Evolutionary conservation across 2,329 filamentous ascomycete species (phyloP), one percentile per base, ranked within the genome.

Genomic region (Penicillium frequentans): DNA sequence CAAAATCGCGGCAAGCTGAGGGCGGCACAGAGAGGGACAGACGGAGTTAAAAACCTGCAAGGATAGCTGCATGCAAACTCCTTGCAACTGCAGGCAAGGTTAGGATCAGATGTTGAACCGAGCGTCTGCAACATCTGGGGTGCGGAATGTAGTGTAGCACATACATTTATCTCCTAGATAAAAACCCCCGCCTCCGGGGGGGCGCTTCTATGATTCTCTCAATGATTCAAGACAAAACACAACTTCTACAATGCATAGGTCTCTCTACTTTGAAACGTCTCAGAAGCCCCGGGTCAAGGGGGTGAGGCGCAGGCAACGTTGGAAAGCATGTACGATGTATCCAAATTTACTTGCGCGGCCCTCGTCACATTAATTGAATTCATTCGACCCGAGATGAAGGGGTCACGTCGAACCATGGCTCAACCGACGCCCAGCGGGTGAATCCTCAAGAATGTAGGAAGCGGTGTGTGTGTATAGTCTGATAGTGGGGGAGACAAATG

Each of bases 391-490:
- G 47, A 60, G 56, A 63, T 55, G 45, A 60, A 64, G 58, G 64
- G 60, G 51, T 58, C 26, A 51, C 26, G 21, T 37, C 27, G 59
- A 60, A 64, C 64, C 63, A 60, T 64, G 64, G 61, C 48, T 63
- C 57, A 29, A 49, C 14, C 21, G 43, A 49, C 52, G 49, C 47
- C 52, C 35, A 47, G 24, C 35, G 27, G 47, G 45, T 42, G 31
- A 26, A 45, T 37, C 45, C 11, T 2, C 52, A 55, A 50, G 55
- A 62, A 62, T 64, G 57, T 46, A 46, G 47, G 52, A 62, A 56
- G 66, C 63, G 69, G 70, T 71, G 70, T 71, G 66, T 63, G 60
- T 58, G 58, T 29, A 23, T 42, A 42, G 46, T 31, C 62, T 55
- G 61, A 59, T 60, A 49, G 44, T 29, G 44, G 44, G 44, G 44